Conservation (phyloP, 2,329 filamentous ascomycete genomes). For the Phialocephala subalpina region DNA sequence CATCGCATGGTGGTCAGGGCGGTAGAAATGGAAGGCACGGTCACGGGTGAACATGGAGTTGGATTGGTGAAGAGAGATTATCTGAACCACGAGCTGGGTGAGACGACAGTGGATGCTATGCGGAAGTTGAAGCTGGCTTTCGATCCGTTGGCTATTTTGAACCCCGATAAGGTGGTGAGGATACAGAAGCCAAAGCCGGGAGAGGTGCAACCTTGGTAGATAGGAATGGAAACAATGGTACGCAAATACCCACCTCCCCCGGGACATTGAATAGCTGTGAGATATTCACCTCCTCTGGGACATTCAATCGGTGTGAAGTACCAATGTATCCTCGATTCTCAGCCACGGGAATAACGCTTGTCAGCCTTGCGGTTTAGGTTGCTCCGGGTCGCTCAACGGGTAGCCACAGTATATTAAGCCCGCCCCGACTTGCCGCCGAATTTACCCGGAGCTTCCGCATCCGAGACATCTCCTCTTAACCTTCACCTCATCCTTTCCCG, state of each 20-base stretch:
- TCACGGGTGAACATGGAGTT: constrained; percentile 86
- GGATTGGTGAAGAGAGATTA: constrained; percentile 88
- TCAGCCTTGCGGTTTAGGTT: constrained; percentile 1
- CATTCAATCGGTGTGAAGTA: neutral
- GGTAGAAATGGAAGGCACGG: constrained; percentile 84
- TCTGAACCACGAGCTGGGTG: constrained; percentile 78
- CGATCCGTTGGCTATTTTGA: constrained; percentile 73
- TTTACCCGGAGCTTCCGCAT: neutral
- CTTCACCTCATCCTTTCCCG: neutral
- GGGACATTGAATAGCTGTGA: neutral
- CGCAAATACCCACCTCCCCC: neutral
- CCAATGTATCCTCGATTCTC: neutral
- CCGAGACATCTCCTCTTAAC: neutral
- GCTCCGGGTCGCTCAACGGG: constrained; percentile 7
- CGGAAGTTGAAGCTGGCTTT: constrained; percentile 84
- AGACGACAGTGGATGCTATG: constrained; percentile 81
- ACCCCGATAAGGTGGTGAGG: constrained; percentile 74
- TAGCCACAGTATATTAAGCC: no score
- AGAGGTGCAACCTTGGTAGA: constrained; percentile 55
- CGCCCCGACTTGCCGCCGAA: neutral
- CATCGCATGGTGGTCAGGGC: constrained; percentile 88
- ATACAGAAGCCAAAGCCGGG: constrained; percentile 62
- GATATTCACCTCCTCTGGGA: neutral
- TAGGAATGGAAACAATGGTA: neutral
- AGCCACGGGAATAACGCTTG: neutral